phyloP scores from a whole-genome alignment of 148 eudicot genomes.

The Persicaria maculosa region DNA sequence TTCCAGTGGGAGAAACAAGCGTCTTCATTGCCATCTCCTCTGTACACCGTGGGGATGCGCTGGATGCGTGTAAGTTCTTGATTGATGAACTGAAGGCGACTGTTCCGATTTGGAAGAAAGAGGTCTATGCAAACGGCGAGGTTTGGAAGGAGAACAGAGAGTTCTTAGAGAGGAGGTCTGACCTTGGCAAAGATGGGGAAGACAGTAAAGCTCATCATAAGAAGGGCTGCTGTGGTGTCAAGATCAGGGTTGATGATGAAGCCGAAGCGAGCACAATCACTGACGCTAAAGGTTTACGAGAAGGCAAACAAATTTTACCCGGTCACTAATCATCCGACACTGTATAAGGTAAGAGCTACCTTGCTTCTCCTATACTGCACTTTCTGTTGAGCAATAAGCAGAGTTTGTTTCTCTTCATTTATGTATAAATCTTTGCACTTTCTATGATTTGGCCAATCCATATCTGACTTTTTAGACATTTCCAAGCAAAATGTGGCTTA shows the following conservation, averaged over 20 bases:
- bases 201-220: conserved; percentile 14
- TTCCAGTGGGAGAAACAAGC: conserved; percentile 80
- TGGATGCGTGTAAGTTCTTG: conserved; percentile 79
- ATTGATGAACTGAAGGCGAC: conserved; percentile 89
- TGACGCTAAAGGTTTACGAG: neutral
- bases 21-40: conserved; percentile 69
- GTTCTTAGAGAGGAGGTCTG: conserved; percentile 48
- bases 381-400: too few relatives aligned
- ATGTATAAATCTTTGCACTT: too few relatives aligned
- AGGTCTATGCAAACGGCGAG: conserved; percentile 82
- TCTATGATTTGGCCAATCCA: too few relatives aligned
- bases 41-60: conserved; percentile 63
- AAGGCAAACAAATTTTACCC: neutral
- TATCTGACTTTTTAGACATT: too few relatives aligned
- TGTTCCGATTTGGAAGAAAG: conserved; percentile 94
- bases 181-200: conserved; percentile 25
- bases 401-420: too few relatives aligned
- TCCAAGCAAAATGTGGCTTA: too few relatives aligned
- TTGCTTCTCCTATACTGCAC: too few relatives aligned
- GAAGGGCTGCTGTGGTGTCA: conserved; percentile 39
- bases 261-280: neutral
- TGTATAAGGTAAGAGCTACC: too few relatives aligned
- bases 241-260: conserved; percentile 38
- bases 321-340: neutral
- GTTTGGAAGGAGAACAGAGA: conserved; percentile 91